Base-by-base conservation (phyloP, 2,329 filamentous ascomycete genomes). In the Xylariaceae sp. region DNA sequence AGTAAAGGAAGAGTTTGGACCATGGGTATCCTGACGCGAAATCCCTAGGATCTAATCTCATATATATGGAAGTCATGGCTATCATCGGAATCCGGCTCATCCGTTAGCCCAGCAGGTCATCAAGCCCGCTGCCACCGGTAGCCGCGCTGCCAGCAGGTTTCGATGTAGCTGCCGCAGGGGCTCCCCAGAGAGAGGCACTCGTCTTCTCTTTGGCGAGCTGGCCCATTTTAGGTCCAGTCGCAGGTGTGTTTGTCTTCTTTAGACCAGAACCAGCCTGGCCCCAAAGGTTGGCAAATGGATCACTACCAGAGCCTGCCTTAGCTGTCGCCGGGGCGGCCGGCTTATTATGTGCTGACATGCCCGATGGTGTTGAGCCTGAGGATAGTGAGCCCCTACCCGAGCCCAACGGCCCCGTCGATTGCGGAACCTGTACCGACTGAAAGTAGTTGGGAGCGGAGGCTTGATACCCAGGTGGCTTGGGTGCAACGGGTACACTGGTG, bases 121-220 rank as follows among this genome's bases (percentile, higher is more conserved):
- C 68, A 18, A 71, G 50, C 18, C 68, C 67, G 30, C 54, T 67
- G 47, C 65, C 62, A 10, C 64, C 63, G n/a, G 63, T 55, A 13
- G 55, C 50, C 15, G 60, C 47, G 43, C 45, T 50, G 36, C 57
- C 56, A 29, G 59, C 30, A 32, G 66, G 64, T 41, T 69, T 69
- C 11, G 59, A 42, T 3, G 63, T 61, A 41, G 52, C 53, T 26
- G 59, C 53, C 11, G 85, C 79, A 13, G 88, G 81, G 0, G 89
- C 83, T 15, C 93, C 94, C 92, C 95, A 99, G 59, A 99, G 91
- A 6, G 92, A 92, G 13, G 92, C 92, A 64, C 87, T 92, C 53
- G 92, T 94, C 81, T 97, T 97, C 75, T 97, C 92, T 79, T 97
- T 97, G n/a, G 92, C 93, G 73, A 99, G 84, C 71, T 96, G 92